phyloP scores from a whole-genome alignment of 2,329 filamentous ascomycete genomes.

The Tolypocladium paradoxum region DNA sequence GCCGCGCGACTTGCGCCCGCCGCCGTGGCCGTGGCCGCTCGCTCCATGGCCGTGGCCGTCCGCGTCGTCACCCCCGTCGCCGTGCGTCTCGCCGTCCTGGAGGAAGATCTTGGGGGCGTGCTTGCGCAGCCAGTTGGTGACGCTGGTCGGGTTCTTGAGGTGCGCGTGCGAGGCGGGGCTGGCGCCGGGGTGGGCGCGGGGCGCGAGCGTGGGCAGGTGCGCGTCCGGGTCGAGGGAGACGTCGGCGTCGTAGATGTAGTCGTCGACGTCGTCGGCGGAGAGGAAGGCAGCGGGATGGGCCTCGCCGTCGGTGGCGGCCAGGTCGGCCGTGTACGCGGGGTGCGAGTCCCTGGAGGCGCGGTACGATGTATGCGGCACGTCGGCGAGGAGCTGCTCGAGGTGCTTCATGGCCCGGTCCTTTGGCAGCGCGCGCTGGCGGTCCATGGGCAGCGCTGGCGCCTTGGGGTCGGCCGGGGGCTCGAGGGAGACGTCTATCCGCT shows the following conservation, averaged over 20 bases:
- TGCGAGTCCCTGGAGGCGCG: slow-evolving; percentile 50
- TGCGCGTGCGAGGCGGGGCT: slow-evolving; percentile 27
- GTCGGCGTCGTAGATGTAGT: slow-evolving; percentile 60
- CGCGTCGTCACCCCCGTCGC: slow-evolving; percentile 18
- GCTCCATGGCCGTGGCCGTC: slow-evolving; percentile 11
- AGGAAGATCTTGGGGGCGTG: slow-evolving; percentile 77
- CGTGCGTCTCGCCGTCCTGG: slow-evolving; percentile 42
- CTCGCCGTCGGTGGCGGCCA: slow-evolving; percentile 38
- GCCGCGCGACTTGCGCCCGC: slow-evolving; percentile 26
- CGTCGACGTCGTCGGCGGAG: slow-evolving; percentile 59
- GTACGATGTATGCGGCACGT: slow-evolving; percentile 41
- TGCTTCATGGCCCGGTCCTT: slow-evolving; percentile 34
- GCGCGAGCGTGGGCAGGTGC: slow-evolving; percentile 40
- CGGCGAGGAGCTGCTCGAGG: slow-evolving; percentile 37
- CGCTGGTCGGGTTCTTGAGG: slow-evolving; percentile 69
- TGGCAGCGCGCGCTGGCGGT: slow-evolving; percentile 25
- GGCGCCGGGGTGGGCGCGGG: slow-evolving; percentile 28
- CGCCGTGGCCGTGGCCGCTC: slow-evolving; percentile 12
- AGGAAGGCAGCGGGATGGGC: slow-evolving; percentile 55
- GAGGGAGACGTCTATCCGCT: slow-evolving; percentile 61
- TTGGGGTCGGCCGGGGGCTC: slow-evolving; percentile 31
- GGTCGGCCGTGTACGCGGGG: slow-evolving; percentile 42
- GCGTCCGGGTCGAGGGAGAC: slow-evolving; percentile 30
- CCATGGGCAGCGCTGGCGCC: slow-evolving; percentile 18
- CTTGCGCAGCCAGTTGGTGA: slow-evolving; percentile 90